Evolutionary conservation across 305 asterid genomes (phyloP).

Genomic region (Solanum chacoense): DNA sequence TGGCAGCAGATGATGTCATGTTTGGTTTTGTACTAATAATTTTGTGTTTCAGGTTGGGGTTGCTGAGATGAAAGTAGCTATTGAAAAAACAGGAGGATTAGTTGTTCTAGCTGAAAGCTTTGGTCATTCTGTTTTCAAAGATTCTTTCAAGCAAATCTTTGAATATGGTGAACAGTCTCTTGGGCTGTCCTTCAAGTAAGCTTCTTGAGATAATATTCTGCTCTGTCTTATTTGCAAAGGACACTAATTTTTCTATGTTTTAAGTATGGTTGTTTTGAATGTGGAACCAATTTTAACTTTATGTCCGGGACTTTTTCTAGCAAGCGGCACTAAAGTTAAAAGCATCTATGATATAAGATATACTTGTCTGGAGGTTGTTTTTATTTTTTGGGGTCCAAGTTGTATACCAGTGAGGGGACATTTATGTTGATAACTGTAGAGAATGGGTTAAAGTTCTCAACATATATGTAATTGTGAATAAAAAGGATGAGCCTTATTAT

Average conservation of each 20-base stretch:
- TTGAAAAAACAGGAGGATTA: constrained; percentile 95
- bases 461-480: neutral
- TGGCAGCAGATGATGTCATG: neutral
- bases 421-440: neutral
- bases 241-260: neutral
- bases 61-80: constrained; percentile 98
- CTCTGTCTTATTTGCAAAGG: neutral
- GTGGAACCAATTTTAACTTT: neutral
- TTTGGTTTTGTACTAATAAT: neutral
- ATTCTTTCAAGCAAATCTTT: constrained; percentile 75
- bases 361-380: neutral
- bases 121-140: constrained; percentile 98
- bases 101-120: constrained; percentile 96
- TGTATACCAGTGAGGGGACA: neutral
- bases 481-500: neutral
- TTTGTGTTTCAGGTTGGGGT: constrained; percentile 69
- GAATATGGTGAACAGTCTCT: constrained; percentile 90
- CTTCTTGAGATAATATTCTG: constrained; percentile 3
- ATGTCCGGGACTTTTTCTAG: neutral
- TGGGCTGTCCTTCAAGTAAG: constrained; percentile 94
- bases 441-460: neutral
- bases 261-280: neutral
- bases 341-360: neutral
- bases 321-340: neutral
- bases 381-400: neutral